Evolutionary conservation across 495 filamentous ascomycete genomes (phyloP).

Genomic region (Tuber calosporum): DNA sequence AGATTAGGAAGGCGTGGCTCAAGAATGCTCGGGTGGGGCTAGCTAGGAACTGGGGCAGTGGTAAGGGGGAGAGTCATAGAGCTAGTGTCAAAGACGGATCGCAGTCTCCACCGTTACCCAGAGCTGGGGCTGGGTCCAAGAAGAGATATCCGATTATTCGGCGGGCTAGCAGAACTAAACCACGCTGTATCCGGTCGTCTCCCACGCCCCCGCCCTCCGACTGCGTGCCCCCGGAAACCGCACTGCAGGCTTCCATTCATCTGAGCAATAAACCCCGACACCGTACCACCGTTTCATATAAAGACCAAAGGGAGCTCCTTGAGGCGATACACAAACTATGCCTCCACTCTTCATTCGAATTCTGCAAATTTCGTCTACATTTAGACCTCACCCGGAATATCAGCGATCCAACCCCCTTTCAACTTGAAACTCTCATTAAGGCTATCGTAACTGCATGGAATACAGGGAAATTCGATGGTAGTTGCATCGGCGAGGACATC

Average conservation of each 20-base stretch:
- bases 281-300: constrained; percentile 14
- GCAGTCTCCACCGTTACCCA: not conserved
- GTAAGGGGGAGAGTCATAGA: not conserved
- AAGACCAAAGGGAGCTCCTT: constrained; percentile 17
- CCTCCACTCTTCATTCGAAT: constrained; percentile 26
- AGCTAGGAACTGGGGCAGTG: not conserved
- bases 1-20: not conserved
- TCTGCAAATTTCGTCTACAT: constrained; percentile 20
- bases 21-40: not conserved
- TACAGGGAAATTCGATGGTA: constrained; percentile 13
- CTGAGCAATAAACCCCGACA: constrained; percentile 1
- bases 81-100: not conserved
- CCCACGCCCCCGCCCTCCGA: not conserved
- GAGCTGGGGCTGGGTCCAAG: not conserved
- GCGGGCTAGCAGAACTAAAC: not conserved
- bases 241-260: not conserved
- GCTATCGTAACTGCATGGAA: constrained; percentile 27
- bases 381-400: constrained; percentile 26
- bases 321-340: constrained; percentile 19
- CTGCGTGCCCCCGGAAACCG: not conserved
- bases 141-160: not conserved
- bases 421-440: constrained; percentile 15
- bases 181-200: not conserved
- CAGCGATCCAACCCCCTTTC: constrained; percentile 16
- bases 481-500: constrained; percentile 18